These are phyloP conservation scores for Coemansia guatemalensis DNA, from an alignment of 192 early-diverging fungal genomes.

Conservation along the genomic window DNA sequence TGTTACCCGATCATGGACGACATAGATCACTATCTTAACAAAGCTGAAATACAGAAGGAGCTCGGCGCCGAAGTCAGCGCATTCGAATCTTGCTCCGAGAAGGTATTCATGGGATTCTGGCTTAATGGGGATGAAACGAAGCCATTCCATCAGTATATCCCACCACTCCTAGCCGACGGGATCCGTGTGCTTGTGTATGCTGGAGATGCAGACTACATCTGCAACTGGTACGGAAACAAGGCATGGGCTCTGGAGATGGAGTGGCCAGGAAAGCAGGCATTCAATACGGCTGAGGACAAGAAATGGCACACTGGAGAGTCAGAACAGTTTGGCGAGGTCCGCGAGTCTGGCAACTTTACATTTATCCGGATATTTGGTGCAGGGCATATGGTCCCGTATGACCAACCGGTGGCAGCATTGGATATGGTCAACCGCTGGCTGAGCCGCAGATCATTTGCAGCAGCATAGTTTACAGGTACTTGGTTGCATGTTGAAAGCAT, in stretches of 20 bases:
- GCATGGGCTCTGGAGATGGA: conserved; percentile 74
- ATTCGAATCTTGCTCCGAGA: conserved; percentile 76
- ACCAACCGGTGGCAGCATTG: conserved; percentile 73
- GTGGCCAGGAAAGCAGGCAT: conserved; percentile 74
- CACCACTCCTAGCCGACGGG: conserved; percentile 66
- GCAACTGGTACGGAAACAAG: conserved; percentile 84
- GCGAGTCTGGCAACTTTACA: conserved; percentile 66
- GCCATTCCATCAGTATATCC: conserved; percentile 62
- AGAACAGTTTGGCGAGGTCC: conserved; percentile 59
- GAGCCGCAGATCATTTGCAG: conserved; percentile 23
- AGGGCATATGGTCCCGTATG: conserved; percentile 89
- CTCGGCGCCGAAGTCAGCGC: conserved; percentile 73
- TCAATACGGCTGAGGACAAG: conserved; percentile 66
- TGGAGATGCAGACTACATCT: conserved; percentile 88
- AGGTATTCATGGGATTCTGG: conserved; percentile 74
- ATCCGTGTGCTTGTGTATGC: conserved; percentile 84
- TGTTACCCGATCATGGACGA: conserved; percentile 85
- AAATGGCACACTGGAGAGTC: conserved; percentile 64
- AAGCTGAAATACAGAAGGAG: conserved; percentile 66
- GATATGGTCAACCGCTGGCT: conserved; percentile 87
- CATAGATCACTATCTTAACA: conserved; percentile 82
- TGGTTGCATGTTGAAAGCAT: not conserved
- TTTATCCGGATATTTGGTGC: conserved; percentile 81
- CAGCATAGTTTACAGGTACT: not conserved
- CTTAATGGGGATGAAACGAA: conserved; percentile 81